Conservation (phyloP, 1,139 yeast species). For the Spencermartinsiella ligniputridi region DNA sequence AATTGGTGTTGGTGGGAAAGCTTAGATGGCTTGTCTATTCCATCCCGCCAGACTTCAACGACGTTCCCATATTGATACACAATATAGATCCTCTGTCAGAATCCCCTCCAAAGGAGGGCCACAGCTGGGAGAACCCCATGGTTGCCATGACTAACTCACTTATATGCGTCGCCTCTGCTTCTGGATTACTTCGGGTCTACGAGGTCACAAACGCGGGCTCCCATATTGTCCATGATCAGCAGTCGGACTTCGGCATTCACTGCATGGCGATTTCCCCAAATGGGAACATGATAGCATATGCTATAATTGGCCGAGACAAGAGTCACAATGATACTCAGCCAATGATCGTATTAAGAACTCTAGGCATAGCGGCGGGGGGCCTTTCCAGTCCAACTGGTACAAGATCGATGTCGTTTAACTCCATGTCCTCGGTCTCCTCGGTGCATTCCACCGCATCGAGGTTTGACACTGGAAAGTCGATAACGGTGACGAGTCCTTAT, state of each 20-base stretch:
- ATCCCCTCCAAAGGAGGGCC: slow-evolving; percentile 24
- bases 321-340: slow-evolving; percentile 73
- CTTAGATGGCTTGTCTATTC: slow-evolving; percentile 70
- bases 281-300: slow-evolving; percentile 68
- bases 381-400: slow-evolving; percentile 12
- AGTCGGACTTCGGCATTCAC: slow-evolving; percentile 70
- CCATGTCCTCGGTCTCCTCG: slow-evolving; percentile 9
- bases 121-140: slow-evolving; percentile 55
- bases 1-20: slow-evolving; percentile 61
- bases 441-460: slow-evolving; percentile 7
- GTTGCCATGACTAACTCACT: slow-evolving; percentile 61
- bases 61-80: slow-evolving; percentile 54
- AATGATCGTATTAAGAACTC: slow-evolving; percentile 61
- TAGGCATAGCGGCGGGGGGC: slow-evolving; percentile 18
- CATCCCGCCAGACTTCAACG: slow-evolving; percentile 41
- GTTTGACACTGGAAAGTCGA: slow-evolving; percentile 43
- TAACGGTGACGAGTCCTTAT: slow-evolving; percentile 78
- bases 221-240: slow-evolving; percentile 60
- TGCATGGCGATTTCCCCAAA: slow-evolving; percentile 68
- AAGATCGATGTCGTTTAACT: slow-evolving; percentile 9
- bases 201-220: slow-evolving; percentile 54
- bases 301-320: slow-evolving; percentile 75
- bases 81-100: neutral
- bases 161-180: slow-evolving; percentile 67
- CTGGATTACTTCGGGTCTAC: slow-evolving; percentile 63